Percentiles rank a stretch among this genome's conserved stretches.
phyloP scores from a whole-genome alignment of 1,284 basidiomycete species.

The Volvariella volvacea region DNA sequence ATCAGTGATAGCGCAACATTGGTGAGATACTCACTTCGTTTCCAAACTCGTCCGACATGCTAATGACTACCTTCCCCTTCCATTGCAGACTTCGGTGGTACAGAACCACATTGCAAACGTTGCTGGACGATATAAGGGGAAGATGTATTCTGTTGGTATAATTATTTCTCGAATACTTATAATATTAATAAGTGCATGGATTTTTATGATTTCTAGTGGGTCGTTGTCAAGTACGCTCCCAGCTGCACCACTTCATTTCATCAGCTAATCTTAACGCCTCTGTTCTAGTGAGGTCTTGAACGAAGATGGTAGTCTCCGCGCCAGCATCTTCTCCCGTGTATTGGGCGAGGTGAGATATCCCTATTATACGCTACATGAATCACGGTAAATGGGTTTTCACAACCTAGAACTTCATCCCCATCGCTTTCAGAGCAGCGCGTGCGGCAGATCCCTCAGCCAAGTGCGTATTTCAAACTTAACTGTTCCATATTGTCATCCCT shows the following conservation, averaged over 20 bases:
- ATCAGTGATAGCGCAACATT: slow-evolving; percentile 16
- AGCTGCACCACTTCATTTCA: no score
- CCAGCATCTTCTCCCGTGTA: slow-evolving; percentile 34
- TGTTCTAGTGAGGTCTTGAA: slow-evolving; percentile 15
- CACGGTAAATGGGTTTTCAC: slow-evolving; percentile 7
- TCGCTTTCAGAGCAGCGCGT: no score
- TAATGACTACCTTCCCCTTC: no score
- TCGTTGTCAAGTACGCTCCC: no score
- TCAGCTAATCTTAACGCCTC: no score
- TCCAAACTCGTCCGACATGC: not conserved
- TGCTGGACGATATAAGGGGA: slow-evolving; percentile 14
- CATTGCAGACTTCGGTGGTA: slow-evolving; percentile 13
- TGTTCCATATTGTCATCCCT: slow-evolving; percentile 22
- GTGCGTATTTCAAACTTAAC: slow-evolving; percentile 15
- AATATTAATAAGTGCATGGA: no score
- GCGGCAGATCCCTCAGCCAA: slow-evolving; percentile 30
- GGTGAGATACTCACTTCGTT: slow-evolving; percentile 10
- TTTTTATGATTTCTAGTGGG: no score
- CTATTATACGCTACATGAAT: not conserved
- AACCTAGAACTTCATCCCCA: no score
- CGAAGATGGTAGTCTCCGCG: slow-evolving; percentile 31
- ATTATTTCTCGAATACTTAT: no score
- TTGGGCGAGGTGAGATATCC: slow-evolving; percentile 28
- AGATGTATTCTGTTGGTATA: slow-evolving; percentile 13
- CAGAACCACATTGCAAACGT: slow-evolving; percentile 13